A percentile compares a stretch with the other conserved stretches of the same genome.
Evolutionary conservation across 2,329 filamentous ascomycete species (phyloP).

Genomic region (Epichloe sp.): DNA sequence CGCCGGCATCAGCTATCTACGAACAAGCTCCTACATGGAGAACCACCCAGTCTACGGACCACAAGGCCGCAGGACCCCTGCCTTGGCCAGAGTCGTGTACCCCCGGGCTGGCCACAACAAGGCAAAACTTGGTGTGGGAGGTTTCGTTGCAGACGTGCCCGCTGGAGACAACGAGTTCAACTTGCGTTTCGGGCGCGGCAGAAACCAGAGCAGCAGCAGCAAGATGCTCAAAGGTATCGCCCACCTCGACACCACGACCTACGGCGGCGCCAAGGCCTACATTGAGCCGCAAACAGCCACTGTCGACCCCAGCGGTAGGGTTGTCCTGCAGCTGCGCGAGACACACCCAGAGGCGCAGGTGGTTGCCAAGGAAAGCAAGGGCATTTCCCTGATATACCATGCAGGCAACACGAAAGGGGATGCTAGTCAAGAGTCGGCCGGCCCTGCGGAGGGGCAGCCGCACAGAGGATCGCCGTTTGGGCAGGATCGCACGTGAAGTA

Average conservation of each 20-base stretch:
- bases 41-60: slow-evolving; percentile 51
- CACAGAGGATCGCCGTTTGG: slow-evolving; percentile 11
- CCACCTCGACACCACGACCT: slow-evolving; percentile 31
- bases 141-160: slow-evolving; percentile 35
- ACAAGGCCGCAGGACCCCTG: slow-evolving; percentile 34
- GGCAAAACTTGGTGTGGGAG: slow-evolving; percentile 40
- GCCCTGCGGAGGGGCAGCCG: neutral
- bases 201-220: slow-evolving; percentile 13
- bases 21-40: slow-evolving; percentile 39
- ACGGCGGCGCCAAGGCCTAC: slow-evolving; percentile 42
- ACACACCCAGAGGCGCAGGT: slow-evolving; percentile 24
- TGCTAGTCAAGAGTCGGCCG: slow-evolving; percentile 5
- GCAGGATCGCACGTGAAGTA: slow-evolving; percentile 17
- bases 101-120: slow-evolving; percentile 23
- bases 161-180: slow-evolving; percentile 31
- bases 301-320: slow-evolving; percentile 36
- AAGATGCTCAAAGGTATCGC: slow-evolving; percentile 22
- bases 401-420: slow-evolving; percentile 10
- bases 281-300: slow-evolving; percentile 30
- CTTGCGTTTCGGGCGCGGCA: slow-evolving; percentile 10
- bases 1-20: slow-evolving; percentile 48
- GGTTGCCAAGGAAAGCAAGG: slow-evolving; percentile 33
- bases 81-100: slow-evolving; percentile 37
- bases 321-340: slow-evolving; percentile 31
- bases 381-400: slow-evolving; percentile 21